Base-by-base conservation (phyloP, 306 rosid genomes). In the Pyrus pyrifolia region DNA sequence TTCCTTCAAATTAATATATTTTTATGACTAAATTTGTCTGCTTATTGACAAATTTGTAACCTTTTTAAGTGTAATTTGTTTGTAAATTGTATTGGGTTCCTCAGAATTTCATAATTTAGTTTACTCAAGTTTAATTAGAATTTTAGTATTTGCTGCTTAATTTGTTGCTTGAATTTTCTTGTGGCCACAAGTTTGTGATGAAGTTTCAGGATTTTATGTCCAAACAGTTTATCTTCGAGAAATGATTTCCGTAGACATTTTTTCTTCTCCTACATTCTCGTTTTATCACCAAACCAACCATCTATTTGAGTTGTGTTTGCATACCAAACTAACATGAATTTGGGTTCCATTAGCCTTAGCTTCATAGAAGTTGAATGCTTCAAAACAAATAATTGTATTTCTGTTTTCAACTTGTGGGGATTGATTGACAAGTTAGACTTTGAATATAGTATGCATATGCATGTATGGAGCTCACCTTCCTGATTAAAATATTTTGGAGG, bases 1-100 rank as follows among this genome's bases (percentile, higher is more conserved):
- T 60, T 67, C 14, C n/a, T 72, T 70, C 21, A 66, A 66, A 5
- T 51, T 45, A 64, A 65, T 64, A 75, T 60, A 49, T 66, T 33
- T 71, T 75, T 76, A 71, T 70, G 49, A n/a, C n/a, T 57, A 46
- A 72, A 38, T 46, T 68, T 45, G 72, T 65, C 12, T 38, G 33
- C 70, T 49, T 21, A 11, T 49, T 74, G 33, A 67, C 45, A 30
- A 59, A 67, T 58, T 60, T 52, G 55, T 10, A 35, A 1, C 23
- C 27, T 49, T 18, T 29, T 18, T 29, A 6, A 70, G 42, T 5
- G 53, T 64, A 74, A 22, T 22, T 60, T 42, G 29, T 27, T 72
- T 61, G 46, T 19, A 46, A 29, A 44, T 69, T 30, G 6, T 46
- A 21, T n/a, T 19, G n/a, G 29, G 33, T 64, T 42, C 6, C 6